These are phyloP conservation scores for Botrytis cinerea DNA, from an alignment of 2,329 filamentous ascomycete genomes.

Conservation along the genomic window DNA sequence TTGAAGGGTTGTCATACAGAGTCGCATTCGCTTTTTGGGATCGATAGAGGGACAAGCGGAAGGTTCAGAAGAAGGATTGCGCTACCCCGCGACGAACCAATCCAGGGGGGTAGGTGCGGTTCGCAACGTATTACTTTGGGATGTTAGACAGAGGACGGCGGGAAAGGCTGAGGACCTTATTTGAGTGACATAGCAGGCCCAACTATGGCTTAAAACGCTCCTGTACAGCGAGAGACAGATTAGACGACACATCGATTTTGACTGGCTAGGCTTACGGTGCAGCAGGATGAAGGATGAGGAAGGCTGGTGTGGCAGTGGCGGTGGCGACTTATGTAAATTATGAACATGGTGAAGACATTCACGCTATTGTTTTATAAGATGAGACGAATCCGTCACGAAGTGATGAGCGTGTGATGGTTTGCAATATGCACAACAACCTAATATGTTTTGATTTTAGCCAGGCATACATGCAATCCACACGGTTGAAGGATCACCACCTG, in stretches of 20 bases:
- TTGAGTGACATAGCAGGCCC: background rate
- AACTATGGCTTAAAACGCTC: background rate
- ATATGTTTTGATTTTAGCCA: no score
- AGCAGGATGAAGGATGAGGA: background rate
- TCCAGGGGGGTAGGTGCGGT: background rate
- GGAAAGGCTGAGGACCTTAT: background rate
- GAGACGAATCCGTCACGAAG: background rate
- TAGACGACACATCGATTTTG: background rate
- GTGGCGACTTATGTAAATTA: background rate
- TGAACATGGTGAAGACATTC: background rate
- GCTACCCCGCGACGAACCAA: background rate
- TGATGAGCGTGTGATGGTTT: background rate
- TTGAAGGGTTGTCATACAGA: background rate
- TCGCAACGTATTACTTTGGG: background rate
- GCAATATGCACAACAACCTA: background rate
- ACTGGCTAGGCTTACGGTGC: background rate
- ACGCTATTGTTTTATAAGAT: background rate
- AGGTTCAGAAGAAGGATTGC: background rate
- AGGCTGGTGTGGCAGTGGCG: slow-evolving; percentile 15
- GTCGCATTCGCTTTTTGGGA: background rate
- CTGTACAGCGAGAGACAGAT: background rate
- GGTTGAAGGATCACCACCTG: background rate
- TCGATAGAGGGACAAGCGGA: background rate
- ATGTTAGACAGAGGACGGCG: background rate
- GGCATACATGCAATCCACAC: background rate